phyloP scores from a whole-genome alignment of 495 filamentous ascomycete genomes.

The Bacidia rubella region DNA sequence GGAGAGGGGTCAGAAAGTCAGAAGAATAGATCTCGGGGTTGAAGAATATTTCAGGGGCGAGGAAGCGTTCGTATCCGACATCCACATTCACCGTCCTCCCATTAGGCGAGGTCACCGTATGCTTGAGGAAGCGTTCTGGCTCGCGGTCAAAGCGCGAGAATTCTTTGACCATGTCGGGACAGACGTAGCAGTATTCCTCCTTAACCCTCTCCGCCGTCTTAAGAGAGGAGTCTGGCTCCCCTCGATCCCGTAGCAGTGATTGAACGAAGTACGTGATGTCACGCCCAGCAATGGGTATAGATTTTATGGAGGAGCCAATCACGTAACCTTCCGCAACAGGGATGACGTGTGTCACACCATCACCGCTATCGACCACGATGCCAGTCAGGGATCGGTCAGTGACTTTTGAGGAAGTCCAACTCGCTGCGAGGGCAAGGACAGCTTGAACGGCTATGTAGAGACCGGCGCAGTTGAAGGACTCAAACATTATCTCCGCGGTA shows the following conservation, averaged over 20 bases:
- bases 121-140: conserved; percentile 77
- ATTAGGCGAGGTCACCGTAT: conserved; percentile 74
- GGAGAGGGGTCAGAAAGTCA: conserved; percentile 91
- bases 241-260: conserved; percentile 85
- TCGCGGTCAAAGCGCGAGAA: conserved; percentile 86
- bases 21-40: conserved; percentile 98
- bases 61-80: conserved; percentile 94
- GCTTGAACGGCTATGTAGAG: conserved; percentile 98
- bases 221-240: conserved; percentile 88
- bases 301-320: conserved; percentile 97
- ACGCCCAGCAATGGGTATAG: conserved; percentile 90
- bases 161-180: conserved; percentile 96
- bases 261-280: conserved; percentile 99
- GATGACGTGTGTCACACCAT: conserved; percentile 97
- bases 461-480: conserved; percentile 97
- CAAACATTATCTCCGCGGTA: conserved; percentile 99
- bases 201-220: conserved; percentile 97
- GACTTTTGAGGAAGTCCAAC: conserved; percentile 97
- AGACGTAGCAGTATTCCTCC: conserved; percentile 96
- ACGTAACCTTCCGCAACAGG: conserved; percentile 98
- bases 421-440: conserved; percentile 88
- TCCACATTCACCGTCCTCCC: conserved; percentile 75
- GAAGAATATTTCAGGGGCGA: conserved; percentile 98
- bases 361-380: conserved; percentile 94
- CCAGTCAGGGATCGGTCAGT: conserved; percentile 93